phyloP scores from a whole-genome alignment of 139 green algal species.

The Tetradesmus obliquus region DNA sequence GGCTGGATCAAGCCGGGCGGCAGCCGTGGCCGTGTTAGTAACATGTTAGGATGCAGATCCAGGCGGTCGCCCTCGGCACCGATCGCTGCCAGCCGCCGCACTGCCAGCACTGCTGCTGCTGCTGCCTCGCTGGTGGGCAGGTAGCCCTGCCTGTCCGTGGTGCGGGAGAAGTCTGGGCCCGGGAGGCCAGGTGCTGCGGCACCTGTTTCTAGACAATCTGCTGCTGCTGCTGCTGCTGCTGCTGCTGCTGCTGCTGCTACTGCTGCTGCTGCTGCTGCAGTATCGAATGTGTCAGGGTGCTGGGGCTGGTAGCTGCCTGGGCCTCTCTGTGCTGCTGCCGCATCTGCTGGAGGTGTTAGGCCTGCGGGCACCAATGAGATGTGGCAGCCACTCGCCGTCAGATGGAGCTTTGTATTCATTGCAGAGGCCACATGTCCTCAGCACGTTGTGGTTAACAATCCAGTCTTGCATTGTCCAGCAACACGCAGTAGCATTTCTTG shows the following conservation, averaged over 20 bases:
- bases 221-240: not conserved
- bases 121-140: not conserved
- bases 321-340: not conserved
- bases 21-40: not conserved
- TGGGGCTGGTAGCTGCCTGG: not conserved
- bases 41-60: conserved; percentile 15
- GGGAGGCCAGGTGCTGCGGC: not conserved
- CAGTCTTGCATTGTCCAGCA: not conserved
- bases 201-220: not conserved
- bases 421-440: no score
- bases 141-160: not conserved
- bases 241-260: conserved; percentile 38
- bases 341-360: not conserved
- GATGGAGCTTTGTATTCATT: not conserved
- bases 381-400: no score
- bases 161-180: not conserved
- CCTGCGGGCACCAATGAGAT: not conserved
- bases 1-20: not conserved
- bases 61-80: not conserved
- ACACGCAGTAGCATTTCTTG: not conserved
- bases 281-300: conserved; percentile 19
- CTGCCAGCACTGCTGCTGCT: conserved; percentile 4
- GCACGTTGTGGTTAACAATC: no score
- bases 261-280: not conserved
- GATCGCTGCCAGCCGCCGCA: not conserved